Evolutionary conservation across 2,329 filamentous ascomycete genomes (phyloP).

Genomic region (Penicillium sclerotigenum): DNA sequence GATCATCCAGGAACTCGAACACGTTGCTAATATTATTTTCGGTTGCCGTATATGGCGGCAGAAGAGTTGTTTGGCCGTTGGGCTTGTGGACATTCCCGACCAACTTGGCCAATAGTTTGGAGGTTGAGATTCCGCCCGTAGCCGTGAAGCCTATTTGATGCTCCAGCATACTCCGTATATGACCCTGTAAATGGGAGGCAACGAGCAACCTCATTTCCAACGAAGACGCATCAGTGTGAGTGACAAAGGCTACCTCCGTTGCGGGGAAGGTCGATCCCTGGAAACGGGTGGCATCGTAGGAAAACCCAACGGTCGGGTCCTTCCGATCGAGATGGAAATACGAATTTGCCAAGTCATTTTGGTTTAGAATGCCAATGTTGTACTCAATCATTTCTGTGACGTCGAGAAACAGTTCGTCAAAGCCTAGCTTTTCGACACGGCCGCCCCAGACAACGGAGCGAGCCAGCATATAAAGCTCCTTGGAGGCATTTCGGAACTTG

Average conservation of each 20-base stretch:
- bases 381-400: constrained; percentile 83
- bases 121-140: constrained; percentile 82
- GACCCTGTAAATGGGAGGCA: constrained; percentile 74
- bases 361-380: constrained; percentile 71
- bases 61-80: constrained; percentile 76
- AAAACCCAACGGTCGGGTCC: constrained; percentile 77
- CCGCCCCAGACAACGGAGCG: constrained; percentile 72
- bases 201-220: constrained; percentile 64
- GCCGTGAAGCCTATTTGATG: constrained; percentile 77
- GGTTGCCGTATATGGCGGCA: constrained; percentile 57
- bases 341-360: constrained; percentile 59
- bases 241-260: constrained; percentile 17
- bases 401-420: constrained; percentile 82
- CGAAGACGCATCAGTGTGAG: constrained; percentile 11
- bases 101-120: constrained; percentile 81
- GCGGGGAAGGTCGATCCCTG: constrained; percentile 62
- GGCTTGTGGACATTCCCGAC: constrained; percentile 83
- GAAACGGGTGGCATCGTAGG: constrained; percentile 67
- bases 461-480: constrained; percentile 71
- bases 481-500: constrained; percentile 81
- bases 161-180: constrained; percentile 71
- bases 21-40: constrained; percentile 48
- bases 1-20: constrained; percentile 67
- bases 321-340: constrained; percentile 74
- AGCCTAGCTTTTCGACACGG: constrained; percentile 76